Conservation (phyloP, 257 asterid species). For the Solanum pimpinellifolium region DNA sequence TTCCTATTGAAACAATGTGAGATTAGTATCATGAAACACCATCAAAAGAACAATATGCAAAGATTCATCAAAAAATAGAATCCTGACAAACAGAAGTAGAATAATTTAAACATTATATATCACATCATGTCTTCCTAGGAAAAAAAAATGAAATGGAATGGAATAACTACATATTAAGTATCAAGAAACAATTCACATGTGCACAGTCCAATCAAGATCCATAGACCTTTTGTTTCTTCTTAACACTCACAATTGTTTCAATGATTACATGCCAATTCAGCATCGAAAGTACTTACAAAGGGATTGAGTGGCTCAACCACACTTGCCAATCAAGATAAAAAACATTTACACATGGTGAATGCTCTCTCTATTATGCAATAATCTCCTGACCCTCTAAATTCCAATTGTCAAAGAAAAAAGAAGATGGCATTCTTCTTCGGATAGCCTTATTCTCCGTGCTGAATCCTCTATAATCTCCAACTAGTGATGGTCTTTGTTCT, state of each 20-base stretch:
- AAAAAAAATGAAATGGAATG: background rate
- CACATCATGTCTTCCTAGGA: background rate
- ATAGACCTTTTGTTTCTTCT: background rate
- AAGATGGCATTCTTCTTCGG: background rate
- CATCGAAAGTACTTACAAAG: background rate
- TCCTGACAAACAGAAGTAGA: background rate
- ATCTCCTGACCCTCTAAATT: background rate
- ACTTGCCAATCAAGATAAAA: background rate
- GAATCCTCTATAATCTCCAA: background rate
- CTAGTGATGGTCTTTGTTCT: background rate
- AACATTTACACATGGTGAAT: background rate
- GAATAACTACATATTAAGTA: background rate
- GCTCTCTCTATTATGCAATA: background rate
- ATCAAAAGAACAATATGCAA: background rate
- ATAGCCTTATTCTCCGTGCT: background rate
- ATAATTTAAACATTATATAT: background rate
- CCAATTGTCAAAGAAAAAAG: background rate
- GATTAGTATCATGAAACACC: background rate
- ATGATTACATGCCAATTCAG: background rate
- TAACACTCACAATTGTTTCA: background rate
- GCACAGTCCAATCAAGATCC: background rate
- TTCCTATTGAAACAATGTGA: constrained; percentile 14
- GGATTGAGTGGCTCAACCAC: background rate
- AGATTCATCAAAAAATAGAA: background rate
- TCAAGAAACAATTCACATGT: background rate